A percentile compares a stretch with the other conserved stretches of the same genome.
Evolutionary conservation across 1,139 yeast species (phyloP).

Genomic region (Scheffersomyces cryptocercus): DNA sequence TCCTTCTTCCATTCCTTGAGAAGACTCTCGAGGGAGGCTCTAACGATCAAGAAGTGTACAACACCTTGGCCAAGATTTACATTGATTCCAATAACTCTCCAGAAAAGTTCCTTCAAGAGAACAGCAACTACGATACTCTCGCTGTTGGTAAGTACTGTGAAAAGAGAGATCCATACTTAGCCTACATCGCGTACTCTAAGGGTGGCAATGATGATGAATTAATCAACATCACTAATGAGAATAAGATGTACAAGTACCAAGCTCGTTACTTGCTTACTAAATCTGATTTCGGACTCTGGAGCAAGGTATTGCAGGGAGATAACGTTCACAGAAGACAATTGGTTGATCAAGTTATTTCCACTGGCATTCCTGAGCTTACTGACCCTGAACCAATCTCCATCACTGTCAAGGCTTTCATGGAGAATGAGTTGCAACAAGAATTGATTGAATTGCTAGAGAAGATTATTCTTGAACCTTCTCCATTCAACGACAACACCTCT

Average conservation of each 20-base stretch:
- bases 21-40: slow-evolving; percentile 85
- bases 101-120: slow-evolving; percentile 92
- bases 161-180: slow-evolving; percentile 97
- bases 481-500: slow-evolving; percentile 92
- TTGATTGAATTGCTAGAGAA: slow-evolving; percentile 92
- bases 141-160: slow-evolving; percentile 98
- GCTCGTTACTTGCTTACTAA: slow-evolving; percentile 89
- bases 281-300: slow-evolving; percentile 83
- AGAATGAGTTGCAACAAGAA: slow-evolving; percentile 88
- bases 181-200: slow-evolving; percentile 94
- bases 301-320: slow-evolving; percentile 69
- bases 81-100: slow-evolving; percentile 97
- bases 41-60: slow-evolving; percentile 87
- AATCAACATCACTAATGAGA: slow-evolving; percentile 89
- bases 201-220: slow-evolving; percentile 91
- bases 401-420: slow-evolving; percentile 97
- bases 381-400: slow-evolving; percentile 96
- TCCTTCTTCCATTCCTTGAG: slow-evolving; percentile 90
- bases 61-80: slow-evolving; percentile 95
- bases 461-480: slow-evolving; percentile 94
- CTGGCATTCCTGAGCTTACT: slow-evolving; percentile 93
- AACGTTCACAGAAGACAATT: slow-evolving; percentile 87
- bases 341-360: slow-evolving; percentile 91
- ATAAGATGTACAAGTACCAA: slow-evolving; percentile 97
- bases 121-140: slow-evolving; percentile 82